Evolutionary conservation across 495 filamentous ascomycete species (phyloP), one percentile per base, ranked within the genome.

Genomic region (Extremus antarcticus): DNA sequence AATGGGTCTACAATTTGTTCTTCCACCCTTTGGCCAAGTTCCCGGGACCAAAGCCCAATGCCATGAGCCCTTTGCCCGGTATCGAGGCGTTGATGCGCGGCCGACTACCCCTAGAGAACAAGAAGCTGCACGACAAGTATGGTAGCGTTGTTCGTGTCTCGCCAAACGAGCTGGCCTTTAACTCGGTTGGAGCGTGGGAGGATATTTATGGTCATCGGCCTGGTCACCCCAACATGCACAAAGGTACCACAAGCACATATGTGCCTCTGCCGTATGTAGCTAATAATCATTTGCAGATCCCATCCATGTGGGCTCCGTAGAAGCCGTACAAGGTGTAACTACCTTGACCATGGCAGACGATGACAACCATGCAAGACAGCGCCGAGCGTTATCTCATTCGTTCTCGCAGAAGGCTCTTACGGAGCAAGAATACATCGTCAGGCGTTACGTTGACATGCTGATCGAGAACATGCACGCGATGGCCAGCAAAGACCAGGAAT

Each of bases 321-420:
- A 62, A 19, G 56, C 64, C 1, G 58, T 66, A 17, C 62, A 60
- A 16, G 65, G 65, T n/a, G 64, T 61, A 2, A 66, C 66, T 3
- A 68, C 58, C 39, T 40, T 68, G 56, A 66, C 64, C n/a, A 66
- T 65, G 62, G 66, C 66, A 15, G 59, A 60, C 46, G 58, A 65
- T 47, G 54, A 57, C 8, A 56, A 64, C 50, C 67, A 70, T 53
- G 54, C 62, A 3, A 46, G 66, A 2, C 60, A 65, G 49, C 56
- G 68, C 23, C 53, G 66, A 1, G 60, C 60, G 10, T 35, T 70
- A 29, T 57, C 60, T n/a, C 60, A 67, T 35, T 57, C 62, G 1
- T 70, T 70, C 50, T 58, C 53, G 8, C 59, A 67, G 48, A 58
- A 64, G 54, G 66, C 68, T 24, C 56, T 70, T 39, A 20, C 53